These are phyloP conservation scores for Polyporus tsugae DNA, from an alignment of 1,284 basidiomycete genomes.

Conservation along the genomic window DNA sequence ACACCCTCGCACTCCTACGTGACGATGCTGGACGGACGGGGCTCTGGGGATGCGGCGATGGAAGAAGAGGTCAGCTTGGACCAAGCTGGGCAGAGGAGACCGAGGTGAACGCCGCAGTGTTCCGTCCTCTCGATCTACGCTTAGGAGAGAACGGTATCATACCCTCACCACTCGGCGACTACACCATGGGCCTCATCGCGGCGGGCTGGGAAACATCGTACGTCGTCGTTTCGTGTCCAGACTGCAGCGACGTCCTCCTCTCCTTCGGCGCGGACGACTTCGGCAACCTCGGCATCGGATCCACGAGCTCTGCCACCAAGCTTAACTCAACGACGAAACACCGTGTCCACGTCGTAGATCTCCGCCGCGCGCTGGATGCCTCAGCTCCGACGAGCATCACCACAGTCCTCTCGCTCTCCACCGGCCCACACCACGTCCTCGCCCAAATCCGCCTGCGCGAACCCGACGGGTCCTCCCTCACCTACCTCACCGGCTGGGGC, in stretches of 20 bases:
- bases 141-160: slow-evolving; percentile 38
- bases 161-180: slow-evolving; percentile 33
- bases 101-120: slow-evolving; percentile 41
- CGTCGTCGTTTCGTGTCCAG: slow-evolving; percentile 58
- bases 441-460: slow-evolving; percentile 47
- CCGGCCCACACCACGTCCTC: slow-evolving; percentile 80
- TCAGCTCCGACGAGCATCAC: slow-evolving; percentile 38
- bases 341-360: slow-evolving; percentile 47
- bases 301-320: not conserved
- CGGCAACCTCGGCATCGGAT: slow-evolving; percentile 75
- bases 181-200: slow-evolving; percentile 56
- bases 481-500: slow-evolving; percentile 81
- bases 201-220: slow-evolving; percentile 88
- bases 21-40: slow-evolving; percentile 40
- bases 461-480: slow-evolving; percentile 35
- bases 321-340: slow-evolving; percentile 10
- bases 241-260: slow-evolving; percentile 67
- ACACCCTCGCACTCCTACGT: slow-evolving; percentile 65
- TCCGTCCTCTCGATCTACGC: slow-evolving; percentile 55
- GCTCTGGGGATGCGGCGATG: slow-evolving; percentile 77
- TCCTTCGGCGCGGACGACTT: slow-evolving; percentile 87
- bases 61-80: slow-evolving; percentile 69
- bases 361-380: slow-evolving; percentile 35
- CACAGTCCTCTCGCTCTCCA: slow-evolving; percentile 53
- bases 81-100: slow-evolving; percentile 31